Evolutionary conservation across 192 early-diverging fungal genomes (phyloP).

Genomic region (Gigaspora rosea): DNA sequence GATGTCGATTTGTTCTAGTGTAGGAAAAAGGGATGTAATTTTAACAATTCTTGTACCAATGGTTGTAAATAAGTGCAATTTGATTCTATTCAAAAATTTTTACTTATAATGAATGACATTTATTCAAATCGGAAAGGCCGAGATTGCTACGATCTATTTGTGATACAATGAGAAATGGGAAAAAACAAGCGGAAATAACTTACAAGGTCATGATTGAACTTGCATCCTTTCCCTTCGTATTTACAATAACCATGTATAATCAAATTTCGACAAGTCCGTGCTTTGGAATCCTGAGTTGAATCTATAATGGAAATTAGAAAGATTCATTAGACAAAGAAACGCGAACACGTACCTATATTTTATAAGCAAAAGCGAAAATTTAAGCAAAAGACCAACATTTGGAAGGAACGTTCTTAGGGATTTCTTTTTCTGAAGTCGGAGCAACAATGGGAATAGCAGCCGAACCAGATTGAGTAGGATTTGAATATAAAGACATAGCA

Average conservation of each 20-base stretch:
- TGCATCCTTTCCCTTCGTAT: conserved; percentile 79
- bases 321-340: not conserved
- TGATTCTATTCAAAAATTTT: conserved; percentile 16
- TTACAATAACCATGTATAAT: conserved; percentile 86
- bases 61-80: not conserved
- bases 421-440: conserved; percentile 13
- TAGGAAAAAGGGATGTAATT: not conserved
- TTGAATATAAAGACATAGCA: conserved; percentile 16
- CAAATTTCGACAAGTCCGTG: conserved; percentile 71
- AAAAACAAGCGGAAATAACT: conserved; percentile 8
- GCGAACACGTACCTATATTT: too few species aligned
- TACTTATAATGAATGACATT: conserved; percentile 4
- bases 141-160: not conserved
- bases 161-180: not conserved
- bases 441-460: conserved; percentile 28
- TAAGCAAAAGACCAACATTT: conserved; percentile 6
- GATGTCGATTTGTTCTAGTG: conserved; percentile 18
- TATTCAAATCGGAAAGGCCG: not conserved
- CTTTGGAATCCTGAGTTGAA: conserved; percentile 35
- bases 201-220: conserved; percentile 79
- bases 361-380: not conserved
- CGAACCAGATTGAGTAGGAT: conserved; percentile 14
- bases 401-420: not conserved
- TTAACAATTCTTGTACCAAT: not conserved
- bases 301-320: not conserved